Base-by-base conservation (phyloP, 2,329 filamentous ascomycete species). In the Curvularia eragrostidis region DNA sequence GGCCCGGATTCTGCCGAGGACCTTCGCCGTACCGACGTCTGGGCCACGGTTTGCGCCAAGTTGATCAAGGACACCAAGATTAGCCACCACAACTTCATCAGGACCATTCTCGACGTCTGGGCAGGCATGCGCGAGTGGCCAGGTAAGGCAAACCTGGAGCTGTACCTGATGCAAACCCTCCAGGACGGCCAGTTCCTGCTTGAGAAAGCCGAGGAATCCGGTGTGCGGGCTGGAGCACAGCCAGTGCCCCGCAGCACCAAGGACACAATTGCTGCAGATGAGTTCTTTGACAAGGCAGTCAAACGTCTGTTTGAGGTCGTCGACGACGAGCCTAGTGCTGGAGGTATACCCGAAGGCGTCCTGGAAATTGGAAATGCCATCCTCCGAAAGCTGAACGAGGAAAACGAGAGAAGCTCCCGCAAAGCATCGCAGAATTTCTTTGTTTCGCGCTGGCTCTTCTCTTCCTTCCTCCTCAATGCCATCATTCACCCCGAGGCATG, bases 141-240 rank as follows among this genome's bases (percentile, higher is more conserved):
- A 39, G 92, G 92, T 56, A 93, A 90, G 69, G 87, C 89, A 65
- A 95, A 93, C 63, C 88, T 99, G 82, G 93, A 97, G 78, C 90
- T 92, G 78, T 98, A 94, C 75, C 85, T 99, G 12, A 95, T 97
- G 91, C 91, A 95, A 74, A 91, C 96, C 59, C 85, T 99, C 30
- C 91, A 97, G 77, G 91, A 96, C 68, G 95, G 95, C 65, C 90
- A 93, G 38, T 97, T 97, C 73, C 82, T 98, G 56, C 83, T 97
- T 67, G 93, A 97, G 71, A 89, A 90, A 71, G 88, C 91, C 69
- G 91, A 93, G 75, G 90, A 93, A 71, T 89, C 91, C 68, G 84
- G 77, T 7, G 71, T 90, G 61, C 86, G 88, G 34, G 87, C 88
- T 59, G 83, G 89, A 63, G 85, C 89, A 5, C 88, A 92, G 77